Base-by-base conservation (phyloP, 1,284 basidiomycete species). In the Fomes fomentarius region DNA sequence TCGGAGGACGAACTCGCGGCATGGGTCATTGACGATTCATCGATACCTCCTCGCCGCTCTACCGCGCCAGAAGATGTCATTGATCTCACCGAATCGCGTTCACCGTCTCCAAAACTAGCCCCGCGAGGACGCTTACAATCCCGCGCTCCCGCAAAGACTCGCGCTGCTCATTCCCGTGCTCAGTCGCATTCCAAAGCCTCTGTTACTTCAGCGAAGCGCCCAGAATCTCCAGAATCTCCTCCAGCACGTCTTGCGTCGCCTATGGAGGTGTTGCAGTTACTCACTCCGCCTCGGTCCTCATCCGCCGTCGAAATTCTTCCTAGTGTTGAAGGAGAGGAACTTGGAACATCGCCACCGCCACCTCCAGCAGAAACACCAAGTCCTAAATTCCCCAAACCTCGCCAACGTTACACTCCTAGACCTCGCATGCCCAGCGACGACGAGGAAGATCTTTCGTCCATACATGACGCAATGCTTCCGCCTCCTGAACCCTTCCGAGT, bases 1-100 rank as follows among this genome's bases (percentile, higher is more conserved):
- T 61, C 78, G 12, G 79, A 80, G 26, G 79, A 80, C 50, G 78
- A 81, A 54, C 63, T 80, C 19, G 77, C 71, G 4, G 56, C 61
- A 24, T 79, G 76, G 74, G 68, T 69, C 11, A 63, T 66, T 26
- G 76, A 77, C 60, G 73, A 79, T 50, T 67, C 73, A 9, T 70
- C 68, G 6, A 39, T 57, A 17, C 50, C 59, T 15, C 44, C 47
- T 1, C 53, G 53, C 9, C 59, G 38, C 22, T 39, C 56, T 22
- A 50, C 33, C 1, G 50, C 59, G 12, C 53, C 47, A 6, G 6
- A 38, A 43, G 70, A 71, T 15, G 62, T 74, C 21, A 72, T 73
- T 12, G 77, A 78, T 38, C 60, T 76, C 4, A 74, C 73, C n/a
- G 57, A 47, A 4, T 60, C 69, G 5, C 66, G 66, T 6, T 58